Percentiles rank a stretch among this genome's conserved stretches.
Evolutionary conservation across 2,329 filamentous ascomycete species (phyloP).

Genomic region (Phialocephala subalpina): DNA sequence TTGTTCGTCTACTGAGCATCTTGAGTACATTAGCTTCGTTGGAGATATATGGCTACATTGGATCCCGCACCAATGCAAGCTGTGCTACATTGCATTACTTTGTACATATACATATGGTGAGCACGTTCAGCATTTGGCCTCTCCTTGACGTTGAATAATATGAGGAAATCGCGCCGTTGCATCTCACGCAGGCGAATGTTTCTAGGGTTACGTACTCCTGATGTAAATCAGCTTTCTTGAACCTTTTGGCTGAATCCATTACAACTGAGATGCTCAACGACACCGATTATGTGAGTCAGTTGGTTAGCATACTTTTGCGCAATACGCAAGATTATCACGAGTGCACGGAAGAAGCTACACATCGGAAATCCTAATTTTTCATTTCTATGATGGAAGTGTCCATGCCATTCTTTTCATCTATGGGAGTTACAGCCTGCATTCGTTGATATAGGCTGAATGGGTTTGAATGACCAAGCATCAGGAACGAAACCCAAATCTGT

Average conservation of each 20-base stretch:
- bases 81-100: neutral
- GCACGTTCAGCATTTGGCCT: neutral
- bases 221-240: neutral
- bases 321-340: conserved; percentile 5
- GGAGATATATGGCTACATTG: neutral
- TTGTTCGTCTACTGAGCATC: neutral
- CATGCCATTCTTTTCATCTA: neutral
- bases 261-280: neutral
- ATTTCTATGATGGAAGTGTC: neutral
- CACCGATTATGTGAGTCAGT: neutral
- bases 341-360: neutral
- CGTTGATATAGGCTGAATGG: conserved; percentile 14
- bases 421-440: conserved; percentile 13
- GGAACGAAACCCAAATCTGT: conserved; percentile 2
- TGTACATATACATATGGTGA: neutral
- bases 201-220: conserved; percentile 3
- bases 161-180: neutral
- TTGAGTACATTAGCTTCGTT: neutral
- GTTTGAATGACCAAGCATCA: conserved; percentile 1
- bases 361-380: neutral
- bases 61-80: conserved; percentile 12
- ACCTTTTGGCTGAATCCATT: conserved; percentile 10
- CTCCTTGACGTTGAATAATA: conserved; percentile 3
- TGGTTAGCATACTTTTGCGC: neutral
- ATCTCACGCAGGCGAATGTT: neutral